Evolutionary conservation across 2,329 filamentous ascomycete species (phyloP).

Genomic region (Pseudocercospora crystallina): DNA sequence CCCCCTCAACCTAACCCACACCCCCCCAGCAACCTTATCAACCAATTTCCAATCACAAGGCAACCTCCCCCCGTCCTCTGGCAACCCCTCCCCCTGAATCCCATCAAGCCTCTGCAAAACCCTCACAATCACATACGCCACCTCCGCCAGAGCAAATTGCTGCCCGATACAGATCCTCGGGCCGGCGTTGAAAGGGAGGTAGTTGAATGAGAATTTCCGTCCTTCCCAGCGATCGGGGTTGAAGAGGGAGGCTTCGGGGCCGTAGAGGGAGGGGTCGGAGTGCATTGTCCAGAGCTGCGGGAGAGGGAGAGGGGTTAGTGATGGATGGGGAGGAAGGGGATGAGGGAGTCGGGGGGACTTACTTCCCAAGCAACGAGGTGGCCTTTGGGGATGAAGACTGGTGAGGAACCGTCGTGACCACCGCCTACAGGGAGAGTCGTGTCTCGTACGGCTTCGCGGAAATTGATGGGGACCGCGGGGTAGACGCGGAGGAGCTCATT

Average conservation of each 20-base stretch:
- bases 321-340: too few relatives aligned
- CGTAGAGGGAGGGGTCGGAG: slow-evolving; percentile 1
- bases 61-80: too few relatives aligned
- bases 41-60: too few relatives aligned
- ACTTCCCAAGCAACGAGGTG: slow-evolving; percentile 22
- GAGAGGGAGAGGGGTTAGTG: not conserved
- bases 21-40: not conserved
- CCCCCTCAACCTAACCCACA: not conserved
- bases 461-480: slow-evolving; percentile 74
- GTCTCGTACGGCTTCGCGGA: slow-evolving; percentile 66
- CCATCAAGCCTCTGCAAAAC: not conserved
- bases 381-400: slow-evolving; percentile 41
- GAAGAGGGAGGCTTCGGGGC: not conserved
- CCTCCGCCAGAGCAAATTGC: slow-evolving; percentile 5
- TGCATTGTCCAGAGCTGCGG: slow-evolving; percentile 7
- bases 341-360: too few relatives aligned
- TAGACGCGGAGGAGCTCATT: slow-evolving; percentile 68
- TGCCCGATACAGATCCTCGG: slow-evolving; percentile 17
- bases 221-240: slow-evolving; percentile 4
- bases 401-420: slow-evolving; percentile 40
- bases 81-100: not conserved
- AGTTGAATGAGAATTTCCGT: slow-evolving; percentile 8
- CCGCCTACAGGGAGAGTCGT: slow-evolving; percentile 47
- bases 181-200: slow-evolving; percentile 18
- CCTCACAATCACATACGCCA: slow-evolving; percentile 4